phyloP scores from a whole-genome alignment of 73 alveolate genomes.

The Paramecium sonneborni region DNA sequence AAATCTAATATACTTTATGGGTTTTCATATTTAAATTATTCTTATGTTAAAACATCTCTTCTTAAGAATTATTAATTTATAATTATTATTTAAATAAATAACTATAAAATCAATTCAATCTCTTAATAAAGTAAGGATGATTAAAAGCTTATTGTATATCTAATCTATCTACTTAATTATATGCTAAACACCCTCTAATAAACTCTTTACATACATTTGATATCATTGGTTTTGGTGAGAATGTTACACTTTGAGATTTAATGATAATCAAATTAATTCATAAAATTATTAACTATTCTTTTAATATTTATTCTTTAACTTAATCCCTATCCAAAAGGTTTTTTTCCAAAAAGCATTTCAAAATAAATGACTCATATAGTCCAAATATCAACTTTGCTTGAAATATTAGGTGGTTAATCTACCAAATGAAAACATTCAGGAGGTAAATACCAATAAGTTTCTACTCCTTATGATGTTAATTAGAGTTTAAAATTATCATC shows the following conservation, averaged over 20 bases:
- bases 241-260: not conserved
- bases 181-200: conserved; percentile 84
- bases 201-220: conserved; percentile 95
- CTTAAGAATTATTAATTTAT: too few species aligned
- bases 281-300: conserved; percentile 69
- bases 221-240: conserved; percentile 76
- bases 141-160: conserved; percentile 67
- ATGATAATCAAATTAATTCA: not conserved
- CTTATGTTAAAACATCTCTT: too few species aligned
- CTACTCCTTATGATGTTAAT: conserved; percentile 96
- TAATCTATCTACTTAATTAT: conserved; percentile 67
- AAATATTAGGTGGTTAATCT: conserved; percentile 83
- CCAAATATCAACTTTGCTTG: conserved; percentile 72
- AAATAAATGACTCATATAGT: not conserved
- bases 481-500: conserved; percentile 85
- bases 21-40: too few species aligned
- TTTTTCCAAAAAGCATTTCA: not conserved
- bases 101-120: too few species aligned
- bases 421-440: conserved; percentile 96
- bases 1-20: not conserved
- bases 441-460: conserved; percentile 98
- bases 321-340: conserved; percentile 82
- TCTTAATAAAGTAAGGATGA: conserved; percentile 55
- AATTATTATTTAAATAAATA: too few species aligned
- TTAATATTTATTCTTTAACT: conserved; percentile 87